These are phyloP conservation scores for Solanum tarapatanum DNA, from an alignment of 257 asterid genomes.

Conservation along the genomic window DNA sequence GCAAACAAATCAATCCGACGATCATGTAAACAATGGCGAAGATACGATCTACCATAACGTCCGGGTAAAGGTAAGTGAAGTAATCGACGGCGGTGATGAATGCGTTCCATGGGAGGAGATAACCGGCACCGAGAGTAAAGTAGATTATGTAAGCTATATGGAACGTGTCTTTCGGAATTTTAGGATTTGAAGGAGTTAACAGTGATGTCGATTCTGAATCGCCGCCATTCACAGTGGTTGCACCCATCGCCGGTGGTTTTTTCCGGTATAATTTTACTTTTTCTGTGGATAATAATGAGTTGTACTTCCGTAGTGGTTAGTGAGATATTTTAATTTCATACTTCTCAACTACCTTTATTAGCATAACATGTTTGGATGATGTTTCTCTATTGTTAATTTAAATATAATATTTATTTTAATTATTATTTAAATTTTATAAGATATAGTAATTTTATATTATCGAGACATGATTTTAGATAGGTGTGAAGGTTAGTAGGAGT, in stretches of 20 bases:
- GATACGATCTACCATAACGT: conserved; percentile 60
- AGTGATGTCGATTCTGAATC: conserved; percentile 34
- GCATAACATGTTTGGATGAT: neutral
- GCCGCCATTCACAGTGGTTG: conserved; percentile 2
- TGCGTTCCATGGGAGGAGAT: conserved; percentile 94
- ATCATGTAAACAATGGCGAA: conserved; percentile 63
- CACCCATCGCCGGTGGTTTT: conserved; percentile 21
- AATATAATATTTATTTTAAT: no score
- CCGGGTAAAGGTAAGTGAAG: conserved; percentile 81
- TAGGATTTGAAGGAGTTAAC: conserved; percentile 15
- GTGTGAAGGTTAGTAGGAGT: no score
- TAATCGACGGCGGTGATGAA: conserved; percentile 97
- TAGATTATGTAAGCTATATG: conserved; percentile 70
- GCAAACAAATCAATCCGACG: conserved; percentile 37
- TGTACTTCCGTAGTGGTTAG: neutral
- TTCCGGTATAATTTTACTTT: neutral
- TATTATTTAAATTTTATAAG: no score
- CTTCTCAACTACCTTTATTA: neutral
- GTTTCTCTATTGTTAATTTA: no score
- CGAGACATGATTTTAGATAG: no score
- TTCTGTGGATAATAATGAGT: neutral
- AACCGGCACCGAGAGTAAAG: conserved; percentile 76
- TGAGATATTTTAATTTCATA: neutral
- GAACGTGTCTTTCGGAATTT: conserved; percentile 61
- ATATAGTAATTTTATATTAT: no score